Percentiles rank a stretch among this genome's conserved stretches.
Conservation (phyloP, 257 asterid species). For the Rauvolfia tetraphylla region DNA sequence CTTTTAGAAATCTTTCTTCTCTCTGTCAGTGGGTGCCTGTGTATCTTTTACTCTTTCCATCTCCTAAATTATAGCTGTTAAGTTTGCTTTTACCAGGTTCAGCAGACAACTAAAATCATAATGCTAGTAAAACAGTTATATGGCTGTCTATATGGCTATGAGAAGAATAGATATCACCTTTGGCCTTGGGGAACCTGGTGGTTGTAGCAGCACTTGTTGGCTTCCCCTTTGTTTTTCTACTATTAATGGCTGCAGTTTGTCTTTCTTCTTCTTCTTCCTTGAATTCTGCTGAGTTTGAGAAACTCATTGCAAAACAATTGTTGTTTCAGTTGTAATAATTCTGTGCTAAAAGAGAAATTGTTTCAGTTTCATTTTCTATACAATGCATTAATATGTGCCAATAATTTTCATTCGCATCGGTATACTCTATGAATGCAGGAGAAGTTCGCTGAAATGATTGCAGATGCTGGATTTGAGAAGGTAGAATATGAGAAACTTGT, state of each 20-base stretch:
- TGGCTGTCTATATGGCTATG: background rate
- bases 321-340: background rate
- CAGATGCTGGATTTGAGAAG: constrained; percentile 85
- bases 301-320: background rate
- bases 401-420: background rate
- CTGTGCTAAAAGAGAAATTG: background rate
- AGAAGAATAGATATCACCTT: background rate
- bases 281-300: background rate
- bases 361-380: background rate
- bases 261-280: background rate
- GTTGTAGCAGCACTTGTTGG: background rate
- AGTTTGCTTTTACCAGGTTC: background rate
- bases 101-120: background rate
- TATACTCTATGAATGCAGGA: constrained; percentile 48
- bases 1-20: background rate
- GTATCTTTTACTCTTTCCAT: background rate
- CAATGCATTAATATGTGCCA: background rate
- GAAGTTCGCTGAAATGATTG: constrained; percentile 76
- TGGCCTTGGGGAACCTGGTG: background rate
- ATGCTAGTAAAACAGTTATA: background rate
- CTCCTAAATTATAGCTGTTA: background rate
- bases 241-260: background rate
- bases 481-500: constrained; percentile 93
- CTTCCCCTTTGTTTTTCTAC: background rate
- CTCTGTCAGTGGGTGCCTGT: background rate